phyloP scores from a whole-genome alignment of 148 eudicot genomes.

The Diospyros lotus region DNA sequence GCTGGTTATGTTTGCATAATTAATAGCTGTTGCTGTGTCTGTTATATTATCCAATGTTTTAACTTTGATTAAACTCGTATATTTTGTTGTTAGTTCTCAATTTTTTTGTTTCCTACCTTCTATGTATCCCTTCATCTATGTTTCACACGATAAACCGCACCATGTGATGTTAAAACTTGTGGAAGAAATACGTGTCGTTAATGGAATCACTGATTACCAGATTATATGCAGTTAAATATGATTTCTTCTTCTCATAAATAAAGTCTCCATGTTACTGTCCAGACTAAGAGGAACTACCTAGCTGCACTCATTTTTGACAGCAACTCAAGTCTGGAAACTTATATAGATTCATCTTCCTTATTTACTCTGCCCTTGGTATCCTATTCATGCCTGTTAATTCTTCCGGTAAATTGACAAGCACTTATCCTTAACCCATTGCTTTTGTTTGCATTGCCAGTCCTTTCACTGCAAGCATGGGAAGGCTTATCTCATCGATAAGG shows the following conservation, averaged over 20 bases:
- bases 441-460: conserved; percentile 42
- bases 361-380: neutral
- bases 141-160: neutral
- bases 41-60: neutral
- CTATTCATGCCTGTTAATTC: neutral
- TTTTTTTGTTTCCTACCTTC: neutral
- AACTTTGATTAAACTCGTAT: neutral
- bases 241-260: neutral
- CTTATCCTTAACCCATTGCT: neutral
- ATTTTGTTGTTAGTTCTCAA: neutral
- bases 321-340: neutral
- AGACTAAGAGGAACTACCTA: too few relatives aligned
- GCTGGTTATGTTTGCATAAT: too few relatives aligned
- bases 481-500: conserved; percentile 77
- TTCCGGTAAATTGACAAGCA: neutral
- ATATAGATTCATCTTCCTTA: neutral
- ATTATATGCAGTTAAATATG: neutral
- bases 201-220: neutral
- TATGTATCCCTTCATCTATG: neutral
- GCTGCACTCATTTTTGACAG: neutral
- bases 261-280: neutral
- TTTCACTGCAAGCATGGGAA: conserved; percentile 72
- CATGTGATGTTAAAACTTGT: neutral
- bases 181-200: neutral
- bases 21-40: neutral